These are phyloP conservation scores for Colletotrichum somersetense DNA, from an alignment of 2,329 filamentous ascomycete species.

Conservation along the genomic window DNA sequence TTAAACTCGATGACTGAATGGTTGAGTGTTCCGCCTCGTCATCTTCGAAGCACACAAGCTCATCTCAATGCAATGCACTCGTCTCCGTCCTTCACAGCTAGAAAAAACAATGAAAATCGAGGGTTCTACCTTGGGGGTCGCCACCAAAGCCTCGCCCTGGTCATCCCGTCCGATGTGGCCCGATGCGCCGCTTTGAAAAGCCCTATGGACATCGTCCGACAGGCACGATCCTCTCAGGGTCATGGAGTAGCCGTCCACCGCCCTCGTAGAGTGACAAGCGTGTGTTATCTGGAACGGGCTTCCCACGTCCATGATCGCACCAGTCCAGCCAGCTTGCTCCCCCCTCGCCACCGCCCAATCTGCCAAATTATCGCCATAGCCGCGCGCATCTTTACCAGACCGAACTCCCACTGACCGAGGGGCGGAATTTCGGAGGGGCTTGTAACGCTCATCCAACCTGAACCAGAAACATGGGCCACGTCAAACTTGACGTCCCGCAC, in stretches of 20 bases:
- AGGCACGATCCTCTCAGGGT: not conserved
- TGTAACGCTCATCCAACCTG: conserved; percentile 6
- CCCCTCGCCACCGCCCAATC: not conserved
- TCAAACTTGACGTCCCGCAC: conserved; percentile 33
- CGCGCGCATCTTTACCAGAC: conserved; percentile 12
- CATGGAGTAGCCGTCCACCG: not conserved
- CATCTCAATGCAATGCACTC: not conserved
- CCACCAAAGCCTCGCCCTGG: not conserved
- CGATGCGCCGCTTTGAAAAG: not conserved
- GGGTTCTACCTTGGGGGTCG: not conserved
- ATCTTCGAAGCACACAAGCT: not conserved
- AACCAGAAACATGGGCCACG: conserved; percentile 25
- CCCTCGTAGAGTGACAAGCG: not conserved
- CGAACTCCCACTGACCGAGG: not conserved
- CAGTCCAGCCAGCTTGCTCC: not conserved
- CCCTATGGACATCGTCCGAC: not conserved
- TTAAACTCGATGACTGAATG: not conserved
- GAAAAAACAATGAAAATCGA: not conserved
- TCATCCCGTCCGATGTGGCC: not conserved
- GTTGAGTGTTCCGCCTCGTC: not conserved
- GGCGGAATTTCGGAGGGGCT: not conserved
- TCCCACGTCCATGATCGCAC: not conserved
- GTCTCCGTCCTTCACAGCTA: not conserved
- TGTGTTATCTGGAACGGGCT: not conserved
- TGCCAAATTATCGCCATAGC: conserved; percentile 3